A percentile compares a stretch with the other conserved stretches of the same genome.
Evolutionary conservation across 441 rosid genomes (phyloP).

Genomic region (Jatropha podagrica): DNA sequence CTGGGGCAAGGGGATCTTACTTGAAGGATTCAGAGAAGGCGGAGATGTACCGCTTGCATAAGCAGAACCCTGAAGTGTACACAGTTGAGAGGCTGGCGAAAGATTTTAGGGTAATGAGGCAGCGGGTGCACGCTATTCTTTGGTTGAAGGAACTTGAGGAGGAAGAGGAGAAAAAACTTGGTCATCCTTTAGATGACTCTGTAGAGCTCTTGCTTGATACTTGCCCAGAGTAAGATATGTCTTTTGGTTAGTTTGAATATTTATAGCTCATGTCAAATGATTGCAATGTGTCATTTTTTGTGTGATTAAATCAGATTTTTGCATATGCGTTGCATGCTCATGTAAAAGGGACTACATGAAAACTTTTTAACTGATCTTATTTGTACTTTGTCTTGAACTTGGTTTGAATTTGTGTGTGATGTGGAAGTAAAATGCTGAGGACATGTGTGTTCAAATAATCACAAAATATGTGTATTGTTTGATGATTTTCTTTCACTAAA

Average conservation of each 20-base stretch:
- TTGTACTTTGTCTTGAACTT: background rate
- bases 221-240: constrained; percentile 66
- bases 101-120: constrained; percentile 87
- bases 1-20: constrained; percentile 83
- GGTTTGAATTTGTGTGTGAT: background rate
- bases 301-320: background rate
- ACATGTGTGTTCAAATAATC: background rate
- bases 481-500: background rate
- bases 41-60: constrained; percentile 85
- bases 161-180: constrained; percentile 82
- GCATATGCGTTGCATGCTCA: background rate
- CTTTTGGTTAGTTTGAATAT: background rate
- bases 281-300: background rate
- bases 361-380: background rate
- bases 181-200: constrained; percentile 82
- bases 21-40: constrained; percentile 85
- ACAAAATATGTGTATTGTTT: background rate
- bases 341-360: background rate
- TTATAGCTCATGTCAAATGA: background rate
- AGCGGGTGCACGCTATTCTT: constrained; percentile 88
- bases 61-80: constrained; percentile 75
- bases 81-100: constrained; percentile 77
- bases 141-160: constrained; percentile 87
- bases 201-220: constrained; percentile 83
- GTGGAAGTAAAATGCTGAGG: background rate